Evolutionary conservation across 345 rosid genomes (phyloP), one percentile per base, ranked within the genome.

Genomic region (Citrus hindsii): DNA sequence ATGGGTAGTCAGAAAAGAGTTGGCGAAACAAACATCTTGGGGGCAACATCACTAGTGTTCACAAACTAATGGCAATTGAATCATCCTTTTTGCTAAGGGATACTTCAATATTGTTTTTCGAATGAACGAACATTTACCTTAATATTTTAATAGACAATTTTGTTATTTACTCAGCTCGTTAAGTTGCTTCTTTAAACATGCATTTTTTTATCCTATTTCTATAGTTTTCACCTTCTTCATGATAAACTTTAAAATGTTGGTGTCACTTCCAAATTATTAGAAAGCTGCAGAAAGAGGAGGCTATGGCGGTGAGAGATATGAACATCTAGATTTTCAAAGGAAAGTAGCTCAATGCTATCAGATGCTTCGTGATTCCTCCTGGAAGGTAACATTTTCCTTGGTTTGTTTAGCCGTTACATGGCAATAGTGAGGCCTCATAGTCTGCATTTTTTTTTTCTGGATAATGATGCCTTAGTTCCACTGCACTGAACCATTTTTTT

Each of bases 211-310:
- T 9, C 12, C 19, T 53, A 25, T 67, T 62, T 30, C 30, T 7
- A 30, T 51, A 5, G 7, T 69, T 25, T 27, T 40, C 51, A 69
- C 0, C 60, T 25, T 16, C 5, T 67, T 32, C 22, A 46, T 76
- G 37, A 19, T 13, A 51, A 30, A 63, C 35, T 40, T 19, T 63
- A 61, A 55, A 62, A 67, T 55, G 35, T 1, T 33, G 19, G 40
- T 62, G 51, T 35, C 37, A 10, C 67, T 33, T 62, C 48, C 30
- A 74, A 71, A 63, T 77, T 38, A 42, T 53, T 89, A 92, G 89
- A 92, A 85, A 91, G 98, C 99, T 79, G 94, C 98, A 0, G 94
- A 93, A 80, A 92, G 99, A 87, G 98, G 99, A 76, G 99, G 98
- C 73, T 94, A 91, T 71, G 97, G 99, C 53, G 92, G 84, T 27